These are phyloP conservation scores for Arabidopsis suecica DNA, from an alignment of 345 rosid species.

Conservation along the genomic window DNA sequence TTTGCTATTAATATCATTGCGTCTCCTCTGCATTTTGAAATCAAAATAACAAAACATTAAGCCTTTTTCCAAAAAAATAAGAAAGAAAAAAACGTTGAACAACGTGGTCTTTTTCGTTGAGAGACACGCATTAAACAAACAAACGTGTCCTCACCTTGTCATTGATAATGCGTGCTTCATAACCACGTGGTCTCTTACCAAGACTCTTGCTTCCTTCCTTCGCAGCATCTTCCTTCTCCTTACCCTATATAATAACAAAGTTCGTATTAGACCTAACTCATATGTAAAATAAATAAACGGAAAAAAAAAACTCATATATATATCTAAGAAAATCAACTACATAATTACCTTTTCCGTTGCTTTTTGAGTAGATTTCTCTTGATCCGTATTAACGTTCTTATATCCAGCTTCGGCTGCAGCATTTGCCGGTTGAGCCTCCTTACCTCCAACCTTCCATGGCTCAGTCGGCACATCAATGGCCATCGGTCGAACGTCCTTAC, in stretches of 20 bases:
- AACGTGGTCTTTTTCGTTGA: background rate
- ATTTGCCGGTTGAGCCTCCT: background rate
- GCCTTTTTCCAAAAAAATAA: too few relatives aligned
- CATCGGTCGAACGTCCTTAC: background rate
- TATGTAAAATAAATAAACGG: background rate
- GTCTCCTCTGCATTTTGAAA: slow-evolving; percentile 28
- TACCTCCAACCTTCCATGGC: background rate
- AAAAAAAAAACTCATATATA: too few relatives aligned
- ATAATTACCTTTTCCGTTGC: slow-evolving; percentile 3
- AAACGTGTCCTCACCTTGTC: slow-evolving; percentile 21
- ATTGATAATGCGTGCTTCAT: background rate
- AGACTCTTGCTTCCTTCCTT: slow-evolving; percentile 3
- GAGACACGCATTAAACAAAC: background rate
- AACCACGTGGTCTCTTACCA: slow-evolving; percentile 32
- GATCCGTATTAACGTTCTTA: background rate
- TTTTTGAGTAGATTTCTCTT: background rate
- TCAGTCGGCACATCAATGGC: background rate
- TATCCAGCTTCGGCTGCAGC: background rate
- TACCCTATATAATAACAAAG: background rate
- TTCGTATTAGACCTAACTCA: slow-evolving; percentile 1
- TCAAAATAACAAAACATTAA: background rate
- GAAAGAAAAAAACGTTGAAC: background rate
- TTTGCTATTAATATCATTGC: slow-evolving; percentile 6
- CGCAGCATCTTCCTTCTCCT: background rate
- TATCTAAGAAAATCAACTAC: slow-evolving; percentile 1